phyloP scores from a whole-genome alignment of 225 moss, liverwort and hornwort genomes.

The Rhytidiadelphus loreus region DNA sequence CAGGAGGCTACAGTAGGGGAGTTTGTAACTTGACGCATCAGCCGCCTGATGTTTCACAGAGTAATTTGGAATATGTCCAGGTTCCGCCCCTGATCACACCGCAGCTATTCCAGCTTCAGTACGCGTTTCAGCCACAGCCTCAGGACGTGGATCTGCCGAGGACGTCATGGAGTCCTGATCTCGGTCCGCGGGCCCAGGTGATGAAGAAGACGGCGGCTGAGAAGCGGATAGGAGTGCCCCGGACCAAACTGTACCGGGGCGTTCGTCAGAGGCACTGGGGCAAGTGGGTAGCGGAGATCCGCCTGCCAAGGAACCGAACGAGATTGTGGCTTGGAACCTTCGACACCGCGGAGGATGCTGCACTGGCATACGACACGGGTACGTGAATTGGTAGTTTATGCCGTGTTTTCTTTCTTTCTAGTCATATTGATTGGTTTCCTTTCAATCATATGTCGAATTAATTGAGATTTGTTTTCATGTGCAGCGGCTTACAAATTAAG shows the following conservation, averaged over 20 bases:
- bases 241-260: conserved; percentile 69
- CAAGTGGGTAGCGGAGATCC: conserved; percentile 91
- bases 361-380: conserved; percentile 73
- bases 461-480: neutral
- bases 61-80: neutral
- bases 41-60: neutral
- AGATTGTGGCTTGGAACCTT: conserved; percentile 86
- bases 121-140: conserved; percentile 19
- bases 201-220: conserved; percentile 53
- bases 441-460: rapidly evolving
- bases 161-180: conserved; percentile 37
- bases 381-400: neutral
- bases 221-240: conserved; percentile 51
- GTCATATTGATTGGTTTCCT: neutral
- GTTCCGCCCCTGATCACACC: neutral
- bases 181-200: conserved; percentile 42
- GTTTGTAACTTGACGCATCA: neutral
- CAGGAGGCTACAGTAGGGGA: neutral
- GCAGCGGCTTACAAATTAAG: conserved; percentile 73
- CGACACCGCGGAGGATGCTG: conserved; percentile 86
- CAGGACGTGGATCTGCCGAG: conserved; percentile 15
- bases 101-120: conserved; percentile 4
- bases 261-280: conserved; percentile 95
- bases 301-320: conserved; percentile 70
- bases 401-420: rapidly evolving